Evolutionary conservation across 2,329 filamentous ascomycete species (phyloP), one percentile per base, ranked within the genome.

Genomic region (Leptosphaerulina australis): DNA sequence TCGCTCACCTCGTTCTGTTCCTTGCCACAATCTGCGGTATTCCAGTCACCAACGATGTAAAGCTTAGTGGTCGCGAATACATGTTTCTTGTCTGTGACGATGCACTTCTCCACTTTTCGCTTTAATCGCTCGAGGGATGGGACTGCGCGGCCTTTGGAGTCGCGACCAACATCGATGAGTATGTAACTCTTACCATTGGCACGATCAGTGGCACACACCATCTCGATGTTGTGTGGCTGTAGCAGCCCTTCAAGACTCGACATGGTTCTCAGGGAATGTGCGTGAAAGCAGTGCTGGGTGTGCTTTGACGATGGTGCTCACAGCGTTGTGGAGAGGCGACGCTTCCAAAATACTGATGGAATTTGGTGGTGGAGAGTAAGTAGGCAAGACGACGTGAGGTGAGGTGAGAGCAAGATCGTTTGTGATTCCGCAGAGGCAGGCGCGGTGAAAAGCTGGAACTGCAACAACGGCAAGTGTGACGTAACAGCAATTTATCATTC

Each of bases 41-140:
- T 58, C 63, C 64, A 69, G 3, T 61, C 55, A 5, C 68, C 68
- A 1, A 63, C 21, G 14, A 71, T 41, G 31, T 69, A 65, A 4
- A 70, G 36, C 44, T 67, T 68, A 2, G 50, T 67, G 0, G 51
- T 48, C 8, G 31, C 21, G 25, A 22, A 29, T 10, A 31, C 5
- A 2, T 9, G 15, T 10, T 53, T 36, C 2, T 40, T n/a, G 15
- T 47, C 26, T 1, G 54, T 35, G 12, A 45, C 21, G 4, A 60
- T 22, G 5, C 47, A 50, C 18, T 37, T 10, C 3, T 58, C 43
- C 6, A 66, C 41, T 1, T 44, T 30, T 2, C 45, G 15, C 12
- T 17, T 24, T 0, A 66, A 24, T 25, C 51, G 47, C 20, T 50
- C 34, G 5, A 60, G 39, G 10, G 64, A 66, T 2, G 37, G 40